A percentile compares a stretch with the other conserved stretches of the same genome.
These are phyloP conservation scores for Tylopilus rubrobrunneus DNA, from an alignment of 768 basidiomycete species.

Conservation along the genomic window DNA sequence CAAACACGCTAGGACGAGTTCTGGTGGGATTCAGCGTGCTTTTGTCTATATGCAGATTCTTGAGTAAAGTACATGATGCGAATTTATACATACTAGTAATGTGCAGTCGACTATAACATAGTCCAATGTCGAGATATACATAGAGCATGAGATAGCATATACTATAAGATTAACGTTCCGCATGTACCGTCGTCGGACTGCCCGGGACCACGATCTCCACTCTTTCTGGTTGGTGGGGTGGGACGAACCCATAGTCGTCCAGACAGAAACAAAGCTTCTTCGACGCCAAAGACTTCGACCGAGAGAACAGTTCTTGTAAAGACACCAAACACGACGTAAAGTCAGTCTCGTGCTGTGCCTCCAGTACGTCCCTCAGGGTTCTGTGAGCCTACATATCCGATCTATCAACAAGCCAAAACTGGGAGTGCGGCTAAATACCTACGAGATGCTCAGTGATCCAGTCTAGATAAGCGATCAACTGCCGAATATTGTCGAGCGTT, in stretches of 20 bases:
- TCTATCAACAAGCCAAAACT: conserved; percentile 2
- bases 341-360: conserved; percentile 2
- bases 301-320: conserved; percentile 21
- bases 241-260: not conserved
- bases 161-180: conserved; percentile 14
- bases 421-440: not conserved
- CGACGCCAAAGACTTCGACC: conserved; percentile 5
- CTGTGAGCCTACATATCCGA: conserved; percentile 15
- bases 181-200: conserved; percentile 20
- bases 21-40: not conserved
- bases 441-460: conserved; percentile 27
- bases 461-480: conserved; percentile 26
- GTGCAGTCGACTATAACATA: conserved; percentile 3
- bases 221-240: conserved; percentile 5
- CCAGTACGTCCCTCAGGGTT: conserved; percentile 11
- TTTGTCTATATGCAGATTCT: not conserved
- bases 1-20: not conserved
- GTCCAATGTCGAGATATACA: conserved; percentile 4
- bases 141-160: conserved; percentile 8
- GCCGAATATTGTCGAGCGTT: conserved; percentile 16
- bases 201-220: conserved; percentile 18
- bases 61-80: conserved; percentile 1
- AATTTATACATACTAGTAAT: conserved; percentile 13
- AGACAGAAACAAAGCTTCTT: conserved; percentile 11
- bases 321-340: conserved; percentile 16